Base-by-base conservation (phyloP, 768 basidiomycete genomes). In the Antrodiella citrinella region DNA sequence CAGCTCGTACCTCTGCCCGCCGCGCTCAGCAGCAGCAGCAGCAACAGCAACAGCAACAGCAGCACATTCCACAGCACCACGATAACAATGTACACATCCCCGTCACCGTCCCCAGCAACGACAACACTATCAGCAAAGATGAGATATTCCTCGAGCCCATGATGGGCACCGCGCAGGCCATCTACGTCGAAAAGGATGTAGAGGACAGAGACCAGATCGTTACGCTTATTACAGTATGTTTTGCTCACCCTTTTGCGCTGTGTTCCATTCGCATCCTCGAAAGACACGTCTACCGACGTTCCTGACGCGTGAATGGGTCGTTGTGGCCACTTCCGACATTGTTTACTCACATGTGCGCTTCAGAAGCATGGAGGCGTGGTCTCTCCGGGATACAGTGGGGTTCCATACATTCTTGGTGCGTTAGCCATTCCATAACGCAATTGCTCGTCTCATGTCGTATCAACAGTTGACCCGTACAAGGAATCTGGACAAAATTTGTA, bases 161-260 rank as follows among this genome's bases (percentile, higher is more conserved):
- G 78, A 77, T 88, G 65, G 90, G 90, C 58, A 79, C 73, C 1
- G 81, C 87, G 2, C 74, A 91, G 47, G 67, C 75, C 20, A 73
- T 91, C 53, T 92, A 85, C 68, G 73, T 92, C 59, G 86, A 89
- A 59, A 85, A 87, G 57, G 87, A 91, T 50, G 84, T 91, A 19
- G 72, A 77, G 19, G 81, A 89, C 68, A 79, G 78, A 59, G 80
- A 84, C 15, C 56, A 65, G 48, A 68, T 92, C 47, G 73, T 78
- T 26, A 78, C 81, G 43, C 68, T 86, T 50, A 76, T 91, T 59
- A 71, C 72, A 41, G 82, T 79, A 44, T 35, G 23, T 42, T 56
- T 3, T 13, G 21, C 48, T 26, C 24, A 50, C n/a, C n/a, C n/a
- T n/a, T n/a, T n/a, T n/a, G n/a, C n/a, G n/a, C n/a, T 20, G 18